These are phyloP conservation scores for Allantophomopsis lycopodina DNA, from an alignment of 2,329 filamentous ascomycete species.

Conservation along the genomic window DNA sequence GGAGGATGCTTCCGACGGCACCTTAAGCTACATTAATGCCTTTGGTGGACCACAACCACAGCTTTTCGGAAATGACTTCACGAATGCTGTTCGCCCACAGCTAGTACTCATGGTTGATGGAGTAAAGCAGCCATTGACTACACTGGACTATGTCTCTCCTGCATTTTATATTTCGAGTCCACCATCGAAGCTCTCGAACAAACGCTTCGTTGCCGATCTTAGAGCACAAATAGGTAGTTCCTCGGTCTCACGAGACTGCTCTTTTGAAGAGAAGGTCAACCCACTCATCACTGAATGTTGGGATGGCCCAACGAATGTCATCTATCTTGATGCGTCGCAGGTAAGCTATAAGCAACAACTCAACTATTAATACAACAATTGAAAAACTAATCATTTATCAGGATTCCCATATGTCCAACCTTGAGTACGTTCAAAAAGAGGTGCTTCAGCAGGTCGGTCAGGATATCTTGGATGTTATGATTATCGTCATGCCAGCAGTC, in stretches of 20 bases:
- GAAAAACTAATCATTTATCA: too few relatives aligned
- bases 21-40: conserved; percentile 41
- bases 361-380: too few relatives aligned
- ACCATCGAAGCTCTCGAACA: conserved; percentile 20
- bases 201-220: conserved; percentile 8
- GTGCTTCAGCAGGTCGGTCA: conserved; percentile 1
- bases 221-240: conserved; percentile 9
- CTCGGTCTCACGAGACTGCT: conserved; percentile 5
- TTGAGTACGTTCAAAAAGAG: neutral
- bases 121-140: conserved; percentile 28
- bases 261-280: conserved; percentile 15
- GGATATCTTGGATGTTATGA: conserved; percentile 13
- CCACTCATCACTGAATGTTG: conserved; percentile 17
- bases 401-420: neutral
- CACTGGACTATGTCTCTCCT: conserved; percentile 23
- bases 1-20: conserved; percentile 19
- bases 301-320: conserved; percentile 17
- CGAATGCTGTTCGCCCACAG: conserved; percentile 23
- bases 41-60: conserved; percentile 38
- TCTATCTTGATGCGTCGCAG: conserved; percentile 14
- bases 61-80: conserved; percentile 30
- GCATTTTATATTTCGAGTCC: conserved; percentile 35
- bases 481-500: conserved; percentile 15
- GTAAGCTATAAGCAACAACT: conserved; percentile 4
- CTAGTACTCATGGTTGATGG: conserved; percentile 47